Evolutionary conservation across 768 basidiomycete species (phyloP), one percentile per base, ranked within the genome.

Genomic region (Leccinum fibrillosum): DNA sequence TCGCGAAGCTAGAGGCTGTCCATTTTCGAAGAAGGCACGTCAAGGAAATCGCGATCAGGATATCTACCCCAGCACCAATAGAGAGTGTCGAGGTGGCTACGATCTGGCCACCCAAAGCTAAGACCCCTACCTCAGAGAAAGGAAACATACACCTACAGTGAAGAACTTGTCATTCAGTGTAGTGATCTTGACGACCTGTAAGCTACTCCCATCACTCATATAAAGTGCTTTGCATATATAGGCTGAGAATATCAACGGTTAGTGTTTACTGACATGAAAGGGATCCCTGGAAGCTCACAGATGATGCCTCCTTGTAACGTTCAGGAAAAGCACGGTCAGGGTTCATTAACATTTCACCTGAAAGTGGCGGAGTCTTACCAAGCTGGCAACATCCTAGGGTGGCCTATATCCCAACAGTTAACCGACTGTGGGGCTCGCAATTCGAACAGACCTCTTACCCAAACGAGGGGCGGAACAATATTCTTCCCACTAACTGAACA

Each of bases 401-500:
- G 21, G 5, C 17, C 64, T 64, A 21, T 4, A 34, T 19, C 34
- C 15, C 10, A 39, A 7, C n/a, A 34, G 8, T 30, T 28, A 50
- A 48, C 12, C 21, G 15, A 25, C 19, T 30, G 8, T 15, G 42
- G 26, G 11, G 7, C 44, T 21, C 1, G 25, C 8, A 12, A 19
- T 28, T 32, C 15, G 10, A 8, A 30, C 7, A 3, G 25, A 28
- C 9, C 10, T 9, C 49, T 44, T 48, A 63, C 62, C 50, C 56
- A 63, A 50, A 47, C 2, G 0, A 65, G 7, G 7, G 45, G 60
- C 1, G 6, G 8, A 13, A 42, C 0, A 12, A 58, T n/a, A 0
- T 42, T 58, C 23, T n/a, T 64, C 49, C 47, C 39, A 1, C 49
- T 56, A 25, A 65, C 64, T 65, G 17, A 4, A 2, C 2, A 7